These are phyloP conservation scores for Hippophae gyantsensis DNA, from an alignment of 306 rosid species.

Conservation along the genomic window DNA sequence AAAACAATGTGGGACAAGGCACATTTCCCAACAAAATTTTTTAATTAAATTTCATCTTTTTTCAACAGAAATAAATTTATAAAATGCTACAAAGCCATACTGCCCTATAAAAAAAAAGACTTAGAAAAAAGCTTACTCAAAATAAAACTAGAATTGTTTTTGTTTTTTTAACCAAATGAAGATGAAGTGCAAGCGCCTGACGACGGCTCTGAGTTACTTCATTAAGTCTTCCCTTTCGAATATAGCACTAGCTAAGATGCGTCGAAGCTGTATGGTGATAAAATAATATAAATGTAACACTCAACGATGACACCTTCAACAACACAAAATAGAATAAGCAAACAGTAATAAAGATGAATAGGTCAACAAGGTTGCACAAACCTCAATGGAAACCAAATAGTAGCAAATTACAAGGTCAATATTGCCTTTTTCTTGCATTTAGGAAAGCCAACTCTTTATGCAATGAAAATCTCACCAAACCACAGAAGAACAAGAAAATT, in stretches of 20 bases:
- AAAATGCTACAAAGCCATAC: background rate
- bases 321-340: background rate
- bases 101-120: background rate
- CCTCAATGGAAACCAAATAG: slow-evolving; percentile 89
- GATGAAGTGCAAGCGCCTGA: slow-evolving; percentile 92
- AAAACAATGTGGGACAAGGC: too few relatives aligned
- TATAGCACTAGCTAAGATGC: slow-evolving; percentile 96
- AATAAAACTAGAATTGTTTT: background rate
- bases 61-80: too few relatives aligned
- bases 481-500: background rate
- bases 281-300: slow-evolving; percentile 8
- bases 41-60: too few relatives aligned
- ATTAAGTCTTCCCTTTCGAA: slow-evolving; percentile 87
- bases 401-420: slow-evolving; percentile 44
- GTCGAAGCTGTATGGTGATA: slow-evolving; percentile 62
- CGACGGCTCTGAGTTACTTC: slow-evolving; percentile 98
- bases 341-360: background rate
- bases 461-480: slow-evolving; percentile 2
- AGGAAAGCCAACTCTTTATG: background rate
- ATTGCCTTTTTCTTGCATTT: slow-evolving; percentile 45
- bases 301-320: slow-evolving; percentile 3
- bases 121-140: background rate
- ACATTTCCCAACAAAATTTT: too few relatives aligned
- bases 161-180: slow-evolving; percentile 57
- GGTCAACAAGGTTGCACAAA: slow-evolving; percentile 14